A percentile compares a stretch with the other conserved stretches of the same genome.
Conservation (phyloP, 2,329 filamentous ascomycete genomes). For the Hawksworthiomyces lignivorus region DNA sequence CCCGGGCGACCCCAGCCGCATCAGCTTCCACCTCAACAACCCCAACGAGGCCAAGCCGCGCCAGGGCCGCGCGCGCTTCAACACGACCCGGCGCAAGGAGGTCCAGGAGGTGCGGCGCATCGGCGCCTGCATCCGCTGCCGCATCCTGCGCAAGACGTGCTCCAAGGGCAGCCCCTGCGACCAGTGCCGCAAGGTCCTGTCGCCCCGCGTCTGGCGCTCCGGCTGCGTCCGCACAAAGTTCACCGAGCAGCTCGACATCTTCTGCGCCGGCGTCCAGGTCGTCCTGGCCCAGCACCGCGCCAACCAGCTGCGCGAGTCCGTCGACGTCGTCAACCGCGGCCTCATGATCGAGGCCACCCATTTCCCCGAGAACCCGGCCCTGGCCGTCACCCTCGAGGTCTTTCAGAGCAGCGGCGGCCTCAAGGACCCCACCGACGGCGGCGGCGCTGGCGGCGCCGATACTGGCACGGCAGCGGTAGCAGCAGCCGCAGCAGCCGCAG, state of each 20-base stretch:
- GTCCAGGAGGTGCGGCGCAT: constrained; percentile 58
- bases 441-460: constrained; percentile 12
- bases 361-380: constrained; percentile 36
- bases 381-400: constrained; percentile 36
- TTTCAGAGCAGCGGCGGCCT: constrained; percentile 29
- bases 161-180: constrained; percentile 56
- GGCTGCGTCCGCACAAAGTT: constrained; percentile 56
- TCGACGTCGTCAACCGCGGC: constrained; percentile 41
- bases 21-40: constrained; percentile 48
- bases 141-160: constrained; percentile 59
- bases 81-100: constrained; percentile 50
- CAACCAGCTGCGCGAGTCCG: constrained; percentile 44
- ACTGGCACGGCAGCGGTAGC: background rate
- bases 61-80: constrained; percentile 51
- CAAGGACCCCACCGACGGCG: constrained; percentile 19
- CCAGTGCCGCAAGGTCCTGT: constrained; percentile 55
- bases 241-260: constrained; percentile 54
- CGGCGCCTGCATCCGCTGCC: constrained; percentile 58
- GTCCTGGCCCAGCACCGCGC: constrained; percentile 54
- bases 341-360: constrained; percentile 50
- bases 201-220: constrained; percentile 57
- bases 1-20: constrained; percentile 27
- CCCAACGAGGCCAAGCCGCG: constrained; percentile 40
- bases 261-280: constrained; percentile 56
- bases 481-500: constrained; percentile 6